Base-by-base conservation (phyloP, 1,139 yeast genomes). In the Pichia sp. region DNA sequence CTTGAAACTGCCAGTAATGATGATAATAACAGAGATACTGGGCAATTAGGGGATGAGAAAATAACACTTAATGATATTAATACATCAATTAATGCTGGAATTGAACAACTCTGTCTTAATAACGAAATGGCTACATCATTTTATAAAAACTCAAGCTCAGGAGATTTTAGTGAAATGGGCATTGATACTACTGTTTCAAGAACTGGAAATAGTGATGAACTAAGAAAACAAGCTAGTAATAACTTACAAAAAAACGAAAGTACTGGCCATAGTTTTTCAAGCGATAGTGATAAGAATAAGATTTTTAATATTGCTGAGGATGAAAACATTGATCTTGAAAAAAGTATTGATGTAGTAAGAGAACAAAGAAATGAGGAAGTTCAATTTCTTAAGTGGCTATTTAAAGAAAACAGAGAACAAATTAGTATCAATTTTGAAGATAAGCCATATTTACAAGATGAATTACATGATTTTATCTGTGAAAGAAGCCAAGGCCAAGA, bases 391-490 rank as follows among this genome's bases (percentile, higher is more conserved):
- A 47, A 42, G 28, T 53, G 55, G 44, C 47, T 63, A 47, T 36
- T 61, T 29, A 13, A 41, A 7, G 57, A 58, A 27, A 51, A 58
- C 43, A 53, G 59, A 11, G 46, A 52, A 5, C 55, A 53, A 41
- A 59, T 63, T 29, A 55, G 57, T 43, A 47, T 58, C 6, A 56
- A 53, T 31, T 60, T 64, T 48, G 59, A 57, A 27, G 58, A 58
- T 31, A 59, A 55, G 48, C 69, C 69, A 3, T 54, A 57, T 42
- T 41, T 66, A n/a, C 50, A 54, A 7, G 53, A 50, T 3, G 61
- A 60, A 31, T 44, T 67, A 41, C 43, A 55, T 6, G 30, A 44
- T 1, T 58, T 54, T 45, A 54, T 67, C 19, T 45, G 42, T 25
- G 18, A 55, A 8, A 36, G 39, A 6, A 42, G 58, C 14, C 50